Percentiles rank a stretch among this genome's conserved stretches.
These are phyloP conservation scores for Gloeophyllum trabeum DNA, from an alignment of 768 basidiomycete species.

Conservation along the genomic window DNA sequence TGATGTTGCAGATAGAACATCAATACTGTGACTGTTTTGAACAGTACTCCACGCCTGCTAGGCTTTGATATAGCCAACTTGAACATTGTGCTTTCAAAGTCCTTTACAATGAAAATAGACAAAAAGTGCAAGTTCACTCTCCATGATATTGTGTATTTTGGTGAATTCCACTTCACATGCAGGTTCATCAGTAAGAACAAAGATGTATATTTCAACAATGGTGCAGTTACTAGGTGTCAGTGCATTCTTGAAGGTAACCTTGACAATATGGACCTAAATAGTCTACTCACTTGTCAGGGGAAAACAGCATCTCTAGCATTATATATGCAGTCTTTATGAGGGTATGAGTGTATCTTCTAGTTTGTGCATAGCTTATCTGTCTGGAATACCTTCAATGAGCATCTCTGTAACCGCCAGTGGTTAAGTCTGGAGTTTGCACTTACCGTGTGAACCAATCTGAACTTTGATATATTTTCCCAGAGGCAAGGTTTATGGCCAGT, in stretches of 20 bases:
- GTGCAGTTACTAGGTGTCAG: slow-evolving; percentile 1
- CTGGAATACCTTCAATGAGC: too few species aligned
- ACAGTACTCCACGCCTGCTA: background rate
- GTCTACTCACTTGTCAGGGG: too few species aligned
- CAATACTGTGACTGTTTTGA: background rate
- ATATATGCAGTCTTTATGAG: too few species aligned
- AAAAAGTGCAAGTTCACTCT: slow-evolving; percentile 3
- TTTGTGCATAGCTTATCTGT: too few species aligned
- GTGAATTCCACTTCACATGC: slow-evolving; percentile 12
- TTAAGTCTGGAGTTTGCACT: too few species aligned
- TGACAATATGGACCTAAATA: too few species aligned
- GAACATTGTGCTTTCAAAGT: background rate
- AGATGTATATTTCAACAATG: slow-evolving; percentile 17
- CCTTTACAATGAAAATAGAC: slow-evolving; percentile 3
- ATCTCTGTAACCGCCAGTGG: too few species aligned
- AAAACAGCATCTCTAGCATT: too few species aligned
- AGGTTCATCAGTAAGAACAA: slow-evolving; percentile 8
- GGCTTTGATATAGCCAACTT: background rate
- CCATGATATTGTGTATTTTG: slow-evolving; percentile 13
- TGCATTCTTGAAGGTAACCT: background rate
- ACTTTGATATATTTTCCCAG: too few species aligned
- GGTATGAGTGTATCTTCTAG: too few species aligned
- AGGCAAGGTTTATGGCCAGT: too few species aligned
- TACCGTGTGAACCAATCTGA: too few species aligned
- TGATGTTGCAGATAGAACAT: background rate